A percentile compares a stretch with the other conserved stretches of the same genome.
These are phyloP conservation scores for Odontarrhena argentea DNA, from an alignment of 345 rosid genomes.

Conservation along the genomic window DNA sequence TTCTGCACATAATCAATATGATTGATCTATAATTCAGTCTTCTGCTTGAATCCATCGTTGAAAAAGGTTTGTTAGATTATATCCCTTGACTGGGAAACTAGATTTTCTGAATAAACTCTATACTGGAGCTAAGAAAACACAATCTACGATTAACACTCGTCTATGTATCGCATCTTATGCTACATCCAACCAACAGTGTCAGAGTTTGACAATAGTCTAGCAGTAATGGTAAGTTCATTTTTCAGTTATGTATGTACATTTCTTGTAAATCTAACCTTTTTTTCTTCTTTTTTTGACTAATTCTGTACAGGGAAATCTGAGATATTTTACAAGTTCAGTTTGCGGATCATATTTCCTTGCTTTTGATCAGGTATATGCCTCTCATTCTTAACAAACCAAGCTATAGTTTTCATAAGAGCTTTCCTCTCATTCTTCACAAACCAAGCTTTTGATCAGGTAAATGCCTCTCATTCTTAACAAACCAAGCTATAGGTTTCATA, in stretches of 20 bases:
- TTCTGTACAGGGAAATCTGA: background rate
- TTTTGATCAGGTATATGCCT: background rate
- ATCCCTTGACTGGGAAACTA: background rate
- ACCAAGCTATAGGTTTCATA: background rate
- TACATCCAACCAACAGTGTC: background rate
- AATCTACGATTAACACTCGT: no score
- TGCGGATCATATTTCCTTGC: background rate
- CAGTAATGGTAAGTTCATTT: slow-evolving; percentile 1
- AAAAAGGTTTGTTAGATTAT: background rate
- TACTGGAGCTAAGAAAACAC: background rate
- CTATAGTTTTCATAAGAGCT: background rate
- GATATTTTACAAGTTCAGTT: background rate
- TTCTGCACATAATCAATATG: no score
- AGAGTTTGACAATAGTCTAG: background rate
- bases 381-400: background rate
- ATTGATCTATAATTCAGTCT: background rate
- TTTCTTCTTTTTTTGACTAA: background rate
- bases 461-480: background rate
- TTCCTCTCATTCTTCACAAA: background rate
- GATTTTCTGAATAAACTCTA: background rate
- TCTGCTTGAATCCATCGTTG: background rate
- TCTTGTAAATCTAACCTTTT: background rate
- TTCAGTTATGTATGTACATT: background rate
- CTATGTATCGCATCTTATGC: background rate
- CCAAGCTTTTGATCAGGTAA: slow-evolving; percentile 7